Evolutionary conservation across 2,329 filamentous ascomycete species (phyloP).

Genomic region (Botryotinia narcissicola): DNA sequence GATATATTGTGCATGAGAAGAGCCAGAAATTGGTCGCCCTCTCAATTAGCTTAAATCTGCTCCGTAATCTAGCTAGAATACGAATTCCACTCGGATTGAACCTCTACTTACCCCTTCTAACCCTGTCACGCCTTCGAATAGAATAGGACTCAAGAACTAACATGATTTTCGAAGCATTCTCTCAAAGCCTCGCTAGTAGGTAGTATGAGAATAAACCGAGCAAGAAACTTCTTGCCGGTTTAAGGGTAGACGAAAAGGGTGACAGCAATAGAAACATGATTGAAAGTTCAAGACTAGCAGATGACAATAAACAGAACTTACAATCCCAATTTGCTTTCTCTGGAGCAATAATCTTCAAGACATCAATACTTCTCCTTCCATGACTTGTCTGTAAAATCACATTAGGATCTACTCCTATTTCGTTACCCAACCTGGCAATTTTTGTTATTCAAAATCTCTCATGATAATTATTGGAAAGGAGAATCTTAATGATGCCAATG

Average conservation of each 20-base stretch:
- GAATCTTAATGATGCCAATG: conserved; percentile 60
- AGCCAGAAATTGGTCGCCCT: too few relatives aligned
- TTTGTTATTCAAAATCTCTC: neutral
- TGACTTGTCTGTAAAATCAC: conserved; percentile 89
- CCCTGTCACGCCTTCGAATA: rapidly evolving
- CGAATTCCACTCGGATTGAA: neutral
- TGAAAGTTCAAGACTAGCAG: neutral
- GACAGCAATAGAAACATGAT: neutral
- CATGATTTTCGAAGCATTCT: neutral
- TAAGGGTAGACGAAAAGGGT: neutral
- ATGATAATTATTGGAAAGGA: neutral
- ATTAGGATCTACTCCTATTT: conserved; percentile 80
- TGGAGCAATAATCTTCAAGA: conserved; percentile 73
- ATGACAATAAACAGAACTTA: conserved; percentile 47
- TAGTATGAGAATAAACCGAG: neutral
- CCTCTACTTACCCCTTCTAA: neutral
- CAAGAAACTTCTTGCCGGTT: neutral
- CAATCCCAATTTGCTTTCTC: conserved; percentile 92
- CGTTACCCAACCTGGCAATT: conserved; percentile 66
- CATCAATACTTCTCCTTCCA: conserved; percentile 85
- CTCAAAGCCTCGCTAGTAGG: neutral
- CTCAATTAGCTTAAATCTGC: rapidly evolving
- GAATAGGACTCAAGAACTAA: neutral
- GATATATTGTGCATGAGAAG: neutral
- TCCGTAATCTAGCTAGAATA: neutral